Evolutionary conservation across 2,329 filamentous ascomycete genomes (phyloP), one percentile per base, ranked within the genome.

Genomic region (Chaetomium sp.): DNA sequence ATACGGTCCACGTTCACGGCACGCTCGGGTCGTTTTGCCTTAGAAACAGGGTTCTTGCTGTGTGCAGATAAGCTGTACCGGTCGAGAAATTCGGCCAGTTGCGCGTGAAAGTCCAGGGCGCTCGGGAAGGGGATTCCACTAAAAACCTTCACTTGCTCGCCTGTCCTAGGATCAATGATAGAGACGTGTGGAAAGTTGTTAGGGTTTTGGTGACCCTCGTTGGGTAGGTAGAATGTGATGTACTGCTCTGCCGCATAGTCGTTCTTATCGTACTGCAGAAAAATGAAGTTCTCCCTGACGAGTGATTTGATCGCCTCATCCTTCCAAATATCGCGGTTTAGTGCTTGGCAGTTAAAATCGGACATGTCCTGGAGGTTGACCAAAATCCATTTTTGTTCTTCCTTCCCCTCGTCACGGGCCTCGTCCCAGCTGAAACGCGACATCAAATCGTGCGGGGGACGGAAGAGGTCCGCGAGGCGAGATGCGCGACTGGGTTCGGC

Each of bases 271-370:
- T 94, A 97, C 68, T 99, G 94, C 65, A 99, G 75, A 71, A 99
- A 99, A 63, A 99, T 81, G 69, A 99, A 99, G 72, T 95, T 91
- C 68, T 96, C 92, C 65, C 82, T 82, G 35, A 99, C 79, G 1
- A 95, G 82, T n/a, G 88, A 84, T 64, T 81, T 83, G 55, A 99
- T 84, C 2, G 85, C 80, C 14, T 81, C 71, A 64, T 96, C 88
- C 72, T 96, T 96, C 94, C 94, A 99, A 53, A 97, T 84, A 69
- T 99, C 94, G 45, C 94, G 82, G 68, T 99, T 99, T 14, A 99
- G 76, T 2, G 89, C 81, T 69, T 99, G 94, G 70, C 94, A 99
- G 70, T 94, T 88, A 70, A 99, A 99, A 66, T 96, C 86, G 38
- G 88, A 88, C 62, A 89, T 84, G 68, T 99, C 91, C 71, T 99